These are phyloP conservation scores for Talaromyces sp. DNA, from an alignment of 2,329 filamentous ascomycete species.

Conservation along the genomic window DNA sequence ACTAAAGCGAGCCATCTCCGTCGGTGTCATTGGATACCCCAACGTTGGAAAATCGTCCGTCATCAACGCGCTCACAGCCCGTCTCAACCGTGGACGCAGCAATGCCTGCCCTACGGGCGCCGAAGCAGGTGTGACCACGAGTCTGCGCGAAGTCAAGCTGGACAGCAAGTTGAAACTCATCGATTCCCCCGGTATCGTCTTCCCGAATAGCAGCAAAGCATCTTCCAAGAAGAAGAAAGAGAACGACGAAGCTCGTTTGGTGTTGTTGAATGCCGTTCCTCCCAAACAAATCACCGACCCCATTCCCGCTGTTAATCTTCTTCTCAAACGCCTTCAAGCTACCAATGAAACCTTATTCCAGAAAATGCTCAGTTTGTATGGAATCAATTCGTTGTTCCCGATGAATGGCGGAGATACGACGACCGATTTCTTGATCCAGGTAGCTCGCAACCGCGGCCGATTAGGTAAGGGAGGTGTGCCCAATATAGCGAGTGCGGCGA, in stretches of 20 bases:
- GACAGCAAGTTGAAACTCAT: slow-evolving; percentile 92
- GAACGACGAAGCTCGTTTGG: slow-evolving; percentile 74
- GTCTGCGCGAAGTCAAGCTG: slow-evolving; percentile 83
- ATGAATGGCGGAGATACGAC: slow-evolving; percentile 67
- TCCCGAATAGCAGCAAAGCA: slow-evolving; percentile 65
- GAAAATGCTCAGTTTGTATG: slow-evolving; percentile 80
- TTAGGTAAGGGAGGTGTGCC: slow-evolving; percentile 86
- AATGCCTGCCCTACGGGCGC: slow-evolving; percentile 81
- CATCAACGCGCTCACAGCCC: slow-evolving; percentile 84
- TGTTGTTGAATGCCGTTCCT: slow-evolving; percentile 86
- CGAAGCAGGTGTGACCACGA: slow-evolving; percentile 88
- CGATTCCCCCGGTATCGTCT: slow-evolving; percentile 92
- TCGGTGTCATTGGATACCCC: slow-evolving; percentile 91
- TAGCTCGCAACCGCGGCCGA: slow-evolving; percentile 86
- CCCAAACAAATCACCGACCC: slow-evolving; percentile 94
- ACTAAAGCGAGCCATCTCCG: slow-evolving; percentile 82
- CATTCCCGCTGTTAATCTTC: slow-evolving; percentile 76
- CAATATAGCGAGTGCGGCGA: slow-evolving; percentile 81
- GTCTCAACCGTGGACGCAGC: slow-evolving; percentile 62
- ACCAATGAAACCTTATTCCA: slow-evolving; percentile 66
- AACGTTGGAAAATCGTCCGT: slow-evolving; percentile 96
- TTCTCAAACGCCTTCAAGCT: slow-evolving; percentile 75
- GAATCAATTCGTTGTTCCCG: slow-evolving; percentile 72
- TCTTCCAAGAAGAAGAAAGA: slow-evolving; percentile 55
- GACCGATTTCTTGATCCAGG: slow-evolving; percentile 89